Evolutionary conservation across 192 early-diverging fungal genomes (phyloP).

Genomic region (Coemansia umbellata): DNA sequence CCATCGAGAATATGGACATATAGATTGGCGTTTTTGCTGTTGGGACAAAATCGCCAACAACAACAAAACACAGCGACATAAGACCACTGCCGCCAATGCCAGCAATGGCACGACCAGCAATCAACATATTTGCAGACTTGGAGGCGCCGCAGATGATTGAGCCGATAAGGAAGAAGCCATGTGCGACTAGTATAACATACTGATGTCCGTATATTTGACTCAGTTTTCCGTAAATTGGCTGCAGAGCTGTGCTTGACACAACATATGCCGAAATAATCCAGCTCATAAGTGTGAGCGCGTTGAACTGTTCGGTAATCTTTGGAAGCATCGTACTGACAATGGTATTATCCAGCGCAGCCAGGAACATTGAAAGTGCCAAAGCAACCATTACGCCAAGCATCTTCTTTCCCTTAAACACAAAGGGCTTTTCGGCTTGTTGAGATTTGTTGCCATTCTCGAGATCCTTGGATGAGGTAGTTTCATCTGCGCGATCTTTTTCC

Average conservation of each 20-base stretch:
- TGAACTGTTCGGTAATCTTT: conserved; percentile 56
- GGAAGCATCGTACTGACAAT: conserved; percentile 63
- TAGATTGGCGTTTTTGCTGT: conserved; percentile 58
- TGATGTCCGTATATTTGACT: conserved; percentile 80
- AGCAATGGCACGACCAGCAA: conserved; percentile 62
- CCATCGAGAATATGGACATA: conserved; percentile 50
- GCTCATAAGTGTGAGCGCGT: conserved; percentile 55
- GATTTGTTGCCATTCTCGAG: conserved; percentile 5
- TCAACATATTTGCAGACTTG: conserved; percentile 60
- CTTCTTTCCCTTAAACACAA: conserved; percentile 24
- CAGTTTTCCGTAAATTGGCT: conserved; percentile 74
- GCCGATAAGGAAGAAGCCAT: conserved; percentile 53
- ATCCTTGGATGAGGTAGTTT: conserved; percentile 2
- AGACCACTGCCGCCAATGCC: conserved; percentile 69
- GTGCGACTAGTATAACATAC: conserved; percentile 51
- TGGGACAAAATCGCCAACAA: conserved; percentile 66
- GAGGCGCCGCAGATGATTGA: conserved; percentile 55
- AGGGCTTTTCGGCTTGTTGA: background rate
- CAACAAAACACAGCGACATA: conserved; percentile 58
- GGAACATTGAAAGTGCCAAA: conserved; percentile 54
- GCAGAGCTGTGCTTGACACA: conserved; percentile 66
- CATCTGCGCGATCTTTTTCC: background rate
- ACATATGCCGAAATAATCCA: conserved; percentile 77
- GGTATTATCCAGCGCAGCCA: conserved; percentile 60
- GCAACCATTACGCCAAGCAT: conserved; percentile 40